These are phyloP conservation scores for Pseudofabraea citricarpa DNA, from an alignment of 2,329 filamentous ascomycete species.

Conservation along the genomic window DNA sequence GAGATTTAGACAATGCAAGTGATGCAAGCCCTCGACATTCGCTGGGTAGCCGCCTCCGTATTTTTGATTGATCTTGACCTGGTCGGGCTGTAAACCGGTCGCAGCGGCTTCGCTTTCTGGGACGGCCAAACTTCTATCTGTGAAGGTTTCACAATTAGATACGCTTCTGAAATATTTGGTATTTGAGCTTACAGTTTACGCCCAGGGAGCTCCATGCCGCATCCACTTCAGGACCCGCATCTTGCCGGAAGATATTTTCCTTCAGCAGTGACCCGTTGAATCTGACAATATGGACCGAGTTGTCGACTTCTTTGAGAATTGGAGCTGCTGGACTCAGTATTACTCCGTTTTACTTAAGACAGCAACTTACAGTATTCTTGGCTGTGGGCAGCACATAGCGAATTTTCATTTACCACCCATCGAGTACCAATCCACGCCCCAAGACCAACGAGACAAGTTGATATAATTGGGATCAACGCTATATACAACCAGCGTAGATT, in stretches of 20 bases:
- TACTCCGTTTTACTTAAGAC: conserved; percentile 3
- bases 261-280: conserved; percentile 51
- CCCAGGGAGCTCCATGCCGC: conserved; percentile 47
- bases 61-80: conserved; percentile 44
- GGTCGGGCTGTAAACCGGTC: conserved; percentile 39
- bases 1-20: conserved; percentile 49
- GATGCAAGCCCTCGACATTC: conserved; percentile 42
- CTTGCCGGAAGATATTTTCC: conserved; percentile 43
- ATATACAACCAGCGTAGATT: conserved; percentile 6
- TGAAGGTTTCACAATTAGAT: conserved; percentile 5
- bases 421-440: conserved; percentile 18
- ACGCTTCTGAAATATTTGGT: neutral
- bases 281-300: conserved; percentile 34
- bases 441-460: conserved; percentile 8
- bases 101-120: conserved; percentile 32
- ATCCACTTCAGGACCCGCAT: conserved; percentile 43
- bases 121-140: conserved; percentile 36
- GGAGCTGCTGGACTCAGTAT: conserved; percentile 25
- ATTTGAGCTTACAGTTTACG: conserved; percentile 37
- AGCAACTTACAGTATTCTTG: conserved; percentile 20
- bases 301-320: conserved; percentile 34
- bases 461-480: conserved; percentile 8
- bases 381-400: conserved; percentile 14
- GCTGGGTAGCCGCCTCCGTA: conserved; percentile 48
- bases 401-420: conserved; percentile 6